A percentile compares a stretch with the other conserved stretches of the same genome.
Conservation (phyloP, 108 stramenopile species). For the Stephanodiscus triporus region DNA sequence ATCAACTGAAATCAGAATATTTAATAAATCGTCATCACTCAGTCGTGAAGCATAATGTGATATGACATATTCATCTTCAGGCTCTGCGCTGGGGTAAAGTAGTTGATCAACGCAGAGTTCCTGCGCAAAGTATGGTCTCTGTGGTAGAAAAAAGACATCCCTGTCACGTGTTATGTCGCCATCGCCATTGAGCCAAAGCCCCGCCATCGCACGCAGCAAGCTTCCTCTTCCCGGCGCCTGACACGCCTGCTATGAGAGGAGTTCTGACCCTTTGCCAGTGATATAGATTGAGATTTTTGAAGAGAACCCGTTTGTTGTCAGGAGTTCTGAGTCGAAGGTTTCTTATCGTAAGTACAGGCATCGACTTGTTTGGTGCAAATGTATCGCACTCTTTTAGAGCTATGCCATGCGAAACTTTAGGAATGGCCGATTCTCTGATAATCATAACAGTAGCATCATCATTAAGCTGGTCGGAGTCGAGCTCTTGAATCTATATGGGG, state of each 20-base stretch:
- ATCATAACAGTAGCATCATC: neutral
- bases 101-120: slow-evolving; percentile 80
- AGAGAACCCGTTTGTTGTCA: slow-evolving; percentile 52
- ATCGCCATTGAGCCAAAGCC: slow-evolving; percentile 73
- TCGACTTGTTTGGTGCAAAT: neutral
- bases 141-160: slow-evolving; percentile 87
- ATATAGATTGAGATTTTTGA: slow-evolving; percentile 54
- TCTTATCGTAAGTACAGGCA: slow-evolving; percentile 42
- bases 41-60: slow-evolving; percentile 21
- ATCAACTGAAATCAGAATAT: slow-evolving; percentile 47
- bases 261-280: slow-evolving; percentile 51
- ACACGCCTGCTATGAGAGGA: slow-evolving; percentile 72
- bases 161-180: slow-evolving; percentile 69
- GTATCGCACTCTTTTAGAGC: slow-evolving; percentile 30
- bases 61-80: slow-evolving; percentile 11
- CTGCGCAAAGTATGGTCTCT: slow-evolving; percentile 61
- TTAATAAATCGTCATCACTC: slow-evolving; percentile 41
- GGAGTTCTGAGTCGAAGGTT: slow-evolving; percentile 59
- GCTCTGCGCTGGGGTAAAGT: slow-evolving; percentile 67
- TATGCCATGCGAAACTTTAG: slow-evolving; percentile 1
- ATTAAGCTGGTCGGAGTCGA: slow-evolving; percentile 23
- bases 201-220: slow-evolving; percentile 84
- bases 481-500: slow-evolving; percentile 42
- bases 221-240: slow-evolving; percentile 61
- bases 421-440: neutral